Percentiles rank a stretch among this genome's conserved stretches.
phyloP scores from a whole-genome alignment of 495 filamentous ascomycete genomes.

The Astrocystis sublimbata region DNA sequence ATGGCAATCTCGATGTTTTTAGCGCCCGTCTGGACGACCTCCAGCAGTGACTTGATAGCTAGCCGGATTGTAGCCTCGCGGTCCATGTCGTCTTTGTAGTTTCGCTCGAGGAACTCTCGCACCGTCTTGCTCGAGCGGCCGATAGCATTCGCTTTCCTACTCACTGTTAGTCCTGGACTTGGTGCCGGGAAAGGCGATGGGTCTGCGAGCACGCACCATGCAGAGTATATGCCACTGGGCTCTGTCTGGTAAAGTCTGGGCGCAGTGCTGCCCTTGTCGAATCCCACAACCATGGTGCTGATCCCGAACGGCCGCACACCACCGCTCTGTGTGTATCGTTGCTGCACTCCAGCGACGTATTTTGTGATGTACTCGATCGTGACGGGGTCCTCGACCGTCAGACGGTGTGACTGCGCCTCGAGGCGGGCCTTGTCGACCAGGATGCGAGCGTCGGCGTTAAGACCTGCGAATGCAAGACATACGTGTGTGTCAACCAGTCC shows the following conservation, averaged over 20 bases:
- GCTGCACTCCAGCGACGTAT: constrained; percentile 95
- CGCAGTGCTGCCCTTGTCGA: constrained; percentile 83
- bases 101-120: constrained; percentile 94
- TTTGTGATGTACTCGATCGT: constrained; percentile 99
- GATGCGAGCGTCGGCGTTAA: constrained; percentile 97
- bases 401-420: constrained; percentile 94
- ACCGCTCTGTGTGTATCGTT: constrained; percentile 96
- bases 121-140: constrained; percentile 98
- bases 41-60: constrained; percentile 94
- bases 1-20: constrained; percentile 99
- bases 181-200: neutral
- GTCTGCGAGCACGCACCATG: constrained; percentile 65
- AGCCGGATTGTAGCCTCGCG: constrained; percentile 94
- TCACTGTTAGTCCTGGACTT: neutral
- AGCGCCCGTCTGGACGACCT: constrained; percentile 97
- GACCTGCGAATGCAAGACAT: constrained; percentile 92
- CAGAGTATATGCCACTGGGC: constrained; percentile 96
- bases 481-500: constrained; percentile 91
- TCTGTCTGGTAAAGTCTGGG: constrained; percentile 96
- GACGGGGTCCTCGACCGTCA: constrained; percentile 97
- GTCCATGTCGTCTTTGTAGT: constrained; percentile 97
- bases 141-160: constrained; percentile 98
- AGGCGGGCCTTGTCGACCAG: constrained; percentile 95
- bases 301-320: constrained; percentile 97
- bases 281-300: constrained; percentile 94